These are phyloP conservation scores for Leccinum fibrillosum DNA, from an alignment of 768 basidiomycete genomes.

Conservation along the genomic window DNA sequence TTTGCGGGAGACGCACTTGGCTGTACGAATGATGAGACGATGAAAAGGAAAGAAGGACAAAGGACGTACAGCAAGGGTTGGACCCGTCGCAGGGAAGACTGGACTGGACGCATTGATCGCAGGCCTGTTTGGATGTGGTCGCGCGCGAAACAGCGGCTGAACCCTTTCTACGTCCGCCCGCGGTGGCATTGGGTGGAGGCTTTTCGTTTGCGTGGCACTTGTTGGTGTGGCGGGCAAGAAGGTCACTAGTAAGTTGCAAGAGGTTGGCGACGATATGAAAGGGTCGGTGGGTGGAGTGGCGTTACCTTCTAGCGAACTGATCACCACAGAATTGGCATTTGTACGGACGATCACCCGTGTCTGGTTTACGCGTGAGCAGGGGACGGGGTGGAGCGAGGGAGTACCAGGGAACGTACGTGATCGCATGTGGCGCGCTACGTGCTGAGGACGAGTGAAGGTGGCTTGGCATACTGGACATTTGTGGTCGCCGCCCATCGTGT, in stretches of 20 bases:
- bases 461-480: slow-evolving; percentile 86
- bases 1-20: slow-evolving; percentile 72
- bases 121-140: slow-evolving; percentile 78
- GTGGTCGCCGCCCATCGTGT: slow-evolving; percentile 73
- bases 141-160: slow-evolving; percentile 65
- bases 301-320: slow-evolving; percentile 81
- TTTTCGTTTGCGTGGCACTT: slow-evolving; percentile 86
- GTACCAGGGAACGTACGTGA: slow-evolving; percentile 59
- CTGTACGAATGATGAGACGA: slow-evolving; percentile 33
- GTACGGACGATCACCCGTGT: slow-evolving; percentile 88
- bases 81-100: slow-evolving; percentile 75
- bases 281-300: slow-evolving; percentile 9
- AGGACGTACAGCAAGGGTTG: slow-evolving; percentile 68
- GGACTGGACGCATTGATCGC: slow-evolving; percentile 79
- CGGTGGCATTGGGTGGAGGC: slow-evolving; percentile 31
- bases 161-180: slow-evolving; percentile 56
- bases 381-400: slow-evolving; percentile 20
- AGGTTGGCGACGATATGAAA: slow-evolving; percentile 8
- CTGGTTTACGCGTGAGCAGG: slow-evolving; percentile 36
- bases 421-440: slow-evolving; percentile 89
- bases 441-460: slow-evolving; percentile 85
- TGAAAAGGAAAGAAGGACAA: background rate
- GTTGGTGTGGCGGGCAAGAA: slow-evolving; percentile 82
- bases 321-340: slow-evolving; percentile 87
- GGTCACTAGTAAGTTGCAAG: slow-evolving; percentile 49